Evolutionary conservation across 805 yeast genomes (phyloP), one percentile per base, ranked within the genome.

Genomic region (Myxozyma lipomycoides): DNA sequence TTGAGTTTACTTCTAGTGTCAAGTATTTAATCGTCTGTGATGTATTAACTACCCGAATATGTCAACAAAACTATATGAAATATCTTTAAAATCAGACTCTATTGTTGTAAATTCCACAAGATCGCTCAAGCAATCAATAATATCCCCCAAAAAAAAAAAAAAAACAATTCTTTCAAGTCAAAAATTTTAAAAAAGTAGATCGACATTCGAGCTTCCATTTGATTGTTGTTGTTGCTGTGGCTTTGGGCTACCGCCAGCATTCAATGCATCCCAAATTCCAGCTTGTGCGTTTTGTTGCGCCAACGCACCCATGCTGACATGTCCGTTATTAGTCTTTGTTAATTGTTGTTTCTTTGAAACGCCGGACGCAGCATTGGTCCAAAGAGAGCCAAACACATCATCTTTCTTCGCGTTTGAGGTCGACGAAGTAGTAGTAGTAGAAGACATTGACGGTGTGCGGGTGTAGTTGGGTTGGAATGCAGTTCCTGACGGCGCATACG

Each of bases 381-480:
- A 71, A 43, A 71, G 57, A 30, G 70, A 68, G 30, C 72, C 72
- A 56, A 71, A 71, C 3, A 68, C 69, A 51, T 71, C 75, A 46
- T 54, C 59, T 48, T 61, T 55, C 34, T 48, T 46, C 36, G 48
- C 42, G n/a, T 30, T 37, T 7, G 40, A 18, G 32, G 26, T 18
- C 10, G 44, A 34, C 7, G 53, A 23, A 34, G 55, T 45, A 17
- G 50, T 35, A 2, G 61, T 52, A 1, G 63, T 50, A 4, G 55
- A 36, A 41, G 55, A 40, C 40, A 60, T 19, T 17, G 62, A 45
- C 2, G 64, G 46, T 10, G 62, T 41, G 15, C 50, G 28, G 12
- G 44, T 18, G 22, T 21, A 18, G 24, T 40, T 40, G 15, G 25
- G 45, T 42, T 34, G 37, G 21, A 19, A n/a, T 41, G 32, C 32